phyloP scores from a whole-genome alignment of 2,329 filamentous ascomycete species.

The Macroventuria anomochaeta region DNA sequence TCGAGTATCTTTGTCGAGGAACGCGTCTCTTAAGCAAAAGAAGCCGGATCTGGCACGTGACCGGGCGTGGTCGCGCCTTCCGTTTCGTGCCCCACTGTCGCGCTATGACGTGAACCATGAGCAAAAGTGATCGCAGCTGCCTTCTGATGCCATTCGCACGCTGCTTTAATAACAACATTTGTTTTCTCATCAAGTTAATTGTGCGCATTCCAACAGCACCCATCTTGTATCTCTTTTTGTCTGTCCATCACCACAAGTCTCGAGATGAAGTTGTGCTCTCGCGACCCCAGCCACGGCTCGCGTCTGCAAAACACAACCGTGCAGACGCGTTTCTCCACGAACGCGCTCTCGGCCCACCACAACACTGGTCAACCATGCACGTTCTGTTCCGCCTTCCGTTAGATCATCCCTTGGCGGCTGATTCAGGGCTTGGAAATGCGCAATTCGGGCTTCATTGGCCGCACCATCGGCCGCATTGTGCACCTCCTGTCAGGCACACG shows the following conservation, averaged over 20 bases:
- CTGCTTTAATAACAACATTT: slow-evolving; percentile 4
- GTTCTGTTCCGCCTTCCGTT: slow-evolving; percentile 32
- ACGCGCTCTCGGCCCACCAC: slow-evolving; percentile 43
- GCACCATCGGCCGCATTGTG: slow-evolving; percentile 24
- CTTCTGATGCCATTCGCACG: slow-evolving; percentile 5
- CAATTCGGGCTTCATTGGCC: slow-evolving; percentile 23
- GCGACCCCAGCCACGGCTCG: slow-evolving; percentile 37
- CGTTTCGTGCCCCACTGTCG: not conserved
- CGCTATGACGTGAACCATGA: slow-evolving; percentile 40
- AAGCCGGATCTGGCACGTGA: slow-evolving; percentile 32
- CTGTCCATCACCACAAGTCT: not conserved
- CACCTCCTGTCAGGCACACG: slow-evolving; percentile 20
- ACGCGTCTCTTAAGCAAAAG: slow-evolving; percentile 36
- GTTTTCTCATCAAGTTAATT: slow-evolving; percentile 28
- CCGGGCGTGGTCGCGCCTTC: slow-evolving; percentile 27
- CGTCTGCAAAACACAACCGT: slow-evolving; percentile 33
- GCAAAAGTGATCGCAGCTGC: slow-evolving; percentile 15
- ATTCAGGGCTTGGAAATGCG: slow-evolving; percentile 42
- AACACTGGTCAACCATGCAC: slow-evolving; percentile 30
- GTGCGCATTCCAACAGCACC: slow-evolving; percentile 9
- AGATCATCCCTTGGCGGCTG: slow-evolving; percentile 35
- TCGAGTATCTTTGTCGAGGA: slow-evolving; percentile 21
- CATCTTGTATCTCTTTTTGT: not conserved
- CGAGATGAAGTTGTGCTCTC: slow-evolving; percentile 15
- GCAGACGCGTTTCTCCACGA: slow-evolving; percentile 35